phyloP scores from a whole-genome alignment of 192 early-diverging fungal species.

The Powellomyces hirtus region DNA sequence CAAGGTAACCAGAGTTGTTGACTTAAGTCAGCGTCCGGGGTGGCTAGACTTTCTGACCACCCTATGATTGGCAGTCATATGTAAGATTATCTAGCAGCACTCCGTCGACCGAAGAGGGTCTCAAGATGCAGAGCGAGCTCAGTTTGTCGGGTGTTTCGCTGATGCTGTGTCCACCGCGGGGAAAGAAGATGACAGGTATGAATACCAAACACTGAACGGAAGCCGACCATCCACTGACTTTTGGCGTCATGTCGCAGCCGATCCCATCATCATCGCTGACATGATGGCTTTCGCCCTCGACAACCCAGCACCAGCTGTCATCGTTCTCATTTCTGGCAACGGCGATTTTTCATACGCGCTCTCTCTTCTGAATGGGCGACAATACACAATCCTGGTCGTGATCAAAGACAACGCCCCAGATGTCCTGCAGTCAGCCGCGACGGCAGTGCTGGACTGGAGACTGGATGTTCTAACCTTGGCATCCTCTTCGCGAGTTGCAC shows the following conservation, averaged over 20 bases:
- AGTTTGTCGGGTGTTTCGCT: slow-evolving; percentile 4
- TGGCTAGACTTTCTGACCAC: no score
- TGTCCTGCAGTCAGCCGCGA: not conserved
- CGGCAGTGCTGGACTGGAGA: not conserved
- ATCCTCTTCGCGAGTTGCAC: no score
- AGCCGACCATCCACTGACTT: not conserved
- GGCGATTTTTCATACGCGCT: slow-evolving; percentile 7
- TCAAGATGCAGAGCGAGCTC: slow-evolving; percentile 1
- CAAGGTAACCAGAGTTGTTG: no score
- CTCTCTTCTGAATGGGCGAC: not conserved
- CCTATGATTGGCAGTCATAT: no score
- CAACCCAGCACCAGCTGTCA: slow-evolving; percentile 4
- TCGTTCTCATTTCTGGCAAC: slow-evolving; percentile 8
- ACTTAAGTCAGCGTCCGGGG: no score
- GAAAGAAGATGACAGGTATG: slow-evolving; percentile 1
- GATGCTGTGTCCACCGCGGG: not conserved
- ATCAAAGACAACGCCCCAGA: not conserved
- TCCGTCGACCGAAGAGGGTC: not conserved
- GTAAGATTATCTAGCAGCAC: no score
- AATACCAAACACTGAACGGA: not conserved
- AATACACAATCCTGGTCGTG: slow-evolving; percentile 4
- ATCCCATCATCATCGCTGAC: slow-evolving; percentile 6
- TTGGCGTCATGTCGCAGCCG: not conserved
- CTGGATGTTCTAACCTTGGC: no score
- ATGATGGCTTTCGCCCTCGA: slow-evolving; percentile 14